Conservation (phyloP, 148 eudicot species). For the Hydrangea macrophylla region DNA sequence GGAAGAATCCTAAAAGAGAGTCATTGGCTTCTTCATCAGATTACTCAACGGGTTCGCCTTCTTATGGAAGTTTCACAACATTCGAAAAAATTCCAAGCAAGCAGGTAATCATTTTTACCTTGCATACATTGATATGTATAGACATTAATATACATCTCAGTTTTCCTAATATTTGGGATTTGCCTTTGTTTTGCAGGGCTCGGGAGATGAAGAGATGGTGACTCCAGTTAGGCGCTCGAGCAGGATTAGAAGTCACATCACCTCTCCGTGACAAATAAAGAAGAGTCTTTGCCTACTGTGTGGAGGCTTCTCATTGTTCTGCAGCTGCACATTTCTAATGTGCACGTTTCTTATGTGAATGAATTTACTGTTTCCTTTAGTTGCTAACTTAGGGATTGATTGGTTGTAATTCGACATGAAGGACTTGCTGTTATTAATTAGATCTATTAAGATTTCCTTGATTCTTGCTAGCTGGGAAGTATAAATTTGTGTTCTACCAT, state of each 20-base stretch:
- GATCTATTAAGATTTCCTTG: no score
- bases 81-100: slow-evolving; percentile 56
- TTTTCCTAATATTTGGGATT: background rate
- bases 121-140: background rate
- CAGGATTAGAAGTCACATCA: slow-evolving; percentile 71
- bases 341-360: background rate
- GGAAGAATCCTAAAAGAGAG: slow-evolving; percentile 58
- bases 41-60: slow-evolving; percentile 45
- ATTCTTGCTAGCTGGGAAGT: no score
- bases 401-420: background rate
- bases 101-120: slow-evolving; percentile 37
- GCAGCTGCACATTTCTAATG: background rate
- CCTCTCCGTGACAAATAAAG: slow-evolving; percentile 32
- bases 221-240: slow-evolving; percentile 96
- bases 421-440: no score
- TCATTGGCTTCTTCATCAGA: slow-evolving; percentile 83
- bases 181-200: slow-evolving; percentile 36
- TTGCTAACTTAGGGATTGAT: slow-evolving; percentile 6
- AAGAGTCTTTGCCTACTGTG: background rate
- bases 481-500: no score
- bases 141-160: background rate
- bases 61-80: slow-evolving; percentile 97
- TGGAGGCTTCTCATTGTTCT: background rate
- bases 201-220: slow-evolving; percentile 63
- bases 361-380: background rate